These are phyloP conservation scores for Rhizopogon salebrosus DNA, from an alignment of 768 basidiomycete species.

Conservation along the genomic window DNA sequence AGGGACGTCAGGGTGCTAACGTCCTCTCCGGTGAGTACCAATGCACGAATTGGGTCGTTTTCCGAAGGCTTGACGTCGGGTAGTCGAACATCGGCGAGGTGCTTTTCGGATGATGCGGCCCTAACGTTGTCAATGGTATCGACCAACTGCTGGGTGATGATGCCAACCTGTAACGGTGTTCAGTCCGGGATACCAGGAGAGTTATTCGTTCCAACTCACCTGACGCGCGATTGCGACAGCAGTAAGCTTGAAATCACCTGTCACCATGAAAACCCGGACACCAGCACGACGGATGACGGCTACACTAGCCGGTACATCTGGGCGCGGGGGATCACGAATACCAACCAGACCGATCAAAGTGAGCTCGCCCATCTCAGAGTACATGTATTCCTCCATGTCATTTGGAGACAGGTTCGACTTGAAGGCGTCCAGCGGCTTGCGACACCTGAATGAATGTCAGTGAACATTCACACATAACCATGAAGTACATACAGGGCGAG, in stretches of 20 bases:
- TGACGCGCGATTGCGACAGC: slow-evolving; percentile 45
- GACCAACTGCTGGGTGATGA: slow-evolving; percentile 33
- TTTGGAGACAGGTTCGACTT: slow-evolving; percentile 21
- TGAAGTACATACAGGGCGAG: slow-evolving; percentile 32
- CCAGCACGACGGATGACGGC: slow-evolving; percentile 43
- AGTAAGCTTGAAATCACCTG: slow-evolving; percentile 51
- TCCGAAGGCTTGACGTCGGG: slow-evolving; percentile 29
- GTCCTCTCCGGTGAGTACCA: slow-evolving; percentile 43
- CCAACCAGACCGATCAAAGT: slow-evolving; percentile 48
- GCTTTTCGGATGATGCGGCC: slow-evolving; percentile 10
- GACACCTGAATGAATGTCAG: slow-evolving; percentile 16
- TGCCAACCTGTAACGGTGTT: slow-evolving; percentile 30
- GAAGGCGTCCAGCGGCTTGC: slow-evolving; percentile 24
- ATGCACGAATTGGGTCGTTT: slow-evolving; percentile 32
- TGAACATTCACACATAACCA: neutral
- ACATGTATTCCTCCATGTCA: slow-evolving; percentile 35
- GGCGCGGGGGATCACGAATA: slow-evolving; percentile 51
- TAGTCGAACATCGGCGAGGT: slow-evolving; percentile 10
- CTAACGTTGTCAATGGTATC: slow-evolving; percentile 30
- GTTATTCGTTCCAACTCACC: slow-evolving; percentile 24
- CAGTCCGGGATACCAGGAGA: neutral
- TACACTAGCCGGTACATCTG: slow-evolving; percentile 44
- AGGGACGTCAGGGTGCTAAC: slow-evolving; percentile 28
- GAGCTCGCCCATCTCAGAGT: slow-evolving; percentile 31
- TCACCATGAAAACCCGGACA: slow-evolving; percentile 51